Percentiles rank a stretch among this genome's conserved stretches.
Evolutionary conservation across 2,329 filamentous ascomycete species (phyloP).

Genomic region (Rutstroemia sydowiana): DNA sequence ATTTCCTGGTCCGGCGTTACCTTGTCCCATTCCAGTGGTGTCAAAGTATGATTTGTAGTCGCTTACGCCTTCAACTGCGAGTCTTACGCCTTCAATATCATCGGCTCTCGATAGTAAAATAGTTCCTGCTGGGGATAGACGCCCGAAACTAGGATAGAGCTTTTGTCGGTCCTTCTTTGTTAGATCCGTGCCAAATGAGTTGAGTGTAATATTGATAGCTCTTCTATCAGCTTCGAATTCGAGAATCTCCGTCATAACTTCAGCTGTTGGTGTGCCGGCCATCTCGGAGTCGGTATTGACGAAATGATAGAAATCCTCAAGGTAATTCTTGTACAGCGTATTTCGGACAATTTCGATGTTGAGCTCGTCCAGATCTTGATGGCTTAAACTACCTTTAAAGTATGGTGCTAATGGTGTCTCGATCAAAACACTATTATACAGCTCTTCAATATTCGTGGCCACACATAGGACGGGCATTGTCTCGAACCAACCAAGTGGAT

Average conservation of each 20-base stretch:
- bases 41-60: slow-evolving; percentile 98
- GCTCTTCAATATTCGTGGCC: slow-evolving; percentile 95
- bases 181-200: slow-evolving; percentile 95
- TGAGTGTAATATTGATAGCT: slow-evolving; percentile 98
- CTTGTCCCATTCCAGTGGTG: slow-evolving; percentile 71
- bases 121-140: slow-evolving; percentile 87
- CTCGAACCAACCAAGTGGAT: slow-evolving; percentile 97
- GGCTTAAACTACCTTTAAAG: slow-evolving; percentile 93
- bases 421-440: slow-evolving; percentile 96
- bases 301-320: slow-evolving; percentile 95
- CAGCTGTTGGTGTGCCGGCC: slow-evolving; percentile 77
- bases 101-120: slow-evolving; percentile 92
- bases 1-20: slow-evolving; percentile 68
- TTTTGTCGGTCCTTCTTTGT: slow-evolving; percentile 91
- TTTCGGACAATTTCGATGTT: slow-evolving; percentile 99
- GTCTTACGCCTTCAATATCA: slow-evolving; percentile 84
- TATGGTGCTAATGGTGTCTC: slow-evolving; percentile 94
- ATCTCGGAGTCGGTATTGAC: slow-evolving; percentile 86
- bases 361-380: slow-evolving; percentile 94
- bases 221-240: slow-evolving; percentile 95
- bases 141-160: slow-evolving; percentile 87
- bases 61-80: slow-evolving; percentile 85
- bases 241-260: slow-evolving; percentile 92
- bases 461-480: slow-evolving; percentile 97
- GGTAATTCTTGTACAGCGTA: slow-evolving; percentile 98